Evolutionary conservation across 352 stramenopile genomes (phyloP).

Genomic region (Pythium biforme): DNA sequence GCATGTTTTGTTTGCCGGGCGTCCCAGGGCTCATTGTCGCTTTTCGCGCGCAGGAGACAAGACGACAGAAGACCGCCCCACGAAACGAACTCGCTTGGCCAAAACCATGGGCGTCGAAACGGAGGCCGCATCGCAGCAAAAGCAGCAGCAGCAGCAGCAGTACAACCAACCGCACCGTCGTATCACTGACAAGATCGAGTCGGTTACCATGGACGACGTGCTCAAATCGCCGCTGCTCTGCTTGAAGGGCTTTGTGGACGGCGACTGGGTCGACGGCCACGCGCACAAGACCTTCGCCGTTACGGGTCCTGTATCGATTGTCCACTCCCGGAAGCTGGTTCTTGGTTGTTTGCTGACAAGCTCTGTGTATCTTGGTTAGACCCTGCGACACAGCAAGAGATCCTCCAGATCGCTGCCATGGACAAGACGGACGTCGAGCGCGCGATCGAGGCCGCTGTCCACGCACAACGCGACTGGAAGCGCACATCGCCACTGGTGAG

Average conservation of each 20-base stretch:
- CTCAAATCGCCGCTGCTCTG: slow-evolving; percentile 55
- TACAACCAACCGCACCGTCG: slow-evolving; percentile 14
- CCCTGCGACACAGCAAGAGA: slow-evolving; percentile 67
- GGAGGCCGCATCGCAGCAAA: neutral
- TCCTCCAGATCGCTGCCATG: slow-evolving; percentile 71
- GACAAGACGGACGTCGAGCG: slow-evolving; percentile 52
- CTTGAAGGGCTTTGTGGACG: slow-evolving; percentile 68
- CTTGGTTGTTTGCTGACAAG: neutral
- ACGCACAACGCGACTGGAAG: slow-evolving; percentile 69
- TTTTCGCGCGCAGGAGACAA: neutral
- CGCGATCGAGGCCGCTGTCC: slow-evolving; percentile 64
- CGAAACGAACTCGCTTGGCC: neutral
- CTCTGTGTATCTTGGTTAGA: slow-evolving; percentile 38
- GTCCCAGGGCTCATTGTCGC: slow-evolving; percentile 2
- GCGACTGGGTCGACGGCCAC: slow-evolving; percentile 67
- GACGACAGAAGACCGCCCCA: neutral
- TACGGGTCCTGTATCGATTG: slow-evolving; percentile 31
- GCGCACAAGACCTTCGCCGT: slow-evolving; percentile 52
- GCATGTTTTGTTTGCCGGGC: no score
- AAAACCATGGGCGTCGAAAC: slow-evolving; percentile 10
- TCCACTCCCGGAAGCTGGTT: no score
- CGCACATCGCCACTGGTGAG: slow-evolving; percentile 49
- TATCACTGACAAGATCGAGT: neutral
- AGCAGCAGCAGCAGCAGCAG: slow-evolving; percentile 6
- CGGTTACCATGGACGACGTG: slow-evolving; percentile 33